phyloP scores from a whole-genome alignment of 352 stramenopile species.

The Phytophthora podocarpi region DNA sequence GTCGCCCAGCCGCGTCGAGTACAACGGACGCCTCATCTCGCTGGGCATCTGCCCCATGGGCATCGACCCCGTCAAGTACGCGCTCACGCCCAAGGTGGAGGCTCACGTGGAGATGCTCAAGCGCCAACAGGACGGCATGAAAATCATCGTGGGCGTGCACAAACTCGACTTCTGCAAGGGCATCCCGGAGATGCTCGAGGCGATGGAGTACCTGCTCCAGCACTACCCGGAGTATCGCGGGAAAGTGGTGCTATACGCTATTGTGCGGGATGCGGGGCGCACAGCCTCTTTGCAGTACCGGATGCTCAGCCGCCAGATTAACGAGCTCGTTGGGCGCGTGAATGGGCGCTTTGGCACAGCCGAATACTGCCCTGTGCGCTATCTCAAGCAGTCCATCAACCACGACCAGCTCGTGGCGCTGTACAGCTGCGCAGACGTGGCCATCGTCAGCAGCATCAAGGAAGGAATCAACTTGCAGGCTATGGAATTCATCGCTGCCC shows the following conservation, averaged over 20 bases:
- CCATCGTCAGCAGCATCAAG: constrained; percentile 89
- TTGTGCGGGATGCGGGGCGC: constrained; percentile 83
- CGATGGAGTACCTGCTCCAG: constrained; percentile 89
- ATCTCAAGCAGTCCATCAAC: constrained; percentile 86
- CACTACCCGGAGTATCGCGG: constrained; percentile 93
- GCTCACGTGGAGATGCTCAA: constrained; percentile 56
- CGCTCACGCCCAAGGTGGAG: constrained; percentile 61
- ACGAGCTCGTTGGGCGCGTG: constrained; percentile 88
- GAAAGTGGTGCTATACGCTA: constrained; percentile 93
- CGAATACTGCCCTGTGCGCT: constrained; percentile 89
- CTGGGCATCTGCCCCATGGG: constrained; percentile 90
- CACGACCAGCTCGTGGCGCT: constrained; percentile 90
- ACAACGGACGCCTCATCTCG: constrained; percentile 87
- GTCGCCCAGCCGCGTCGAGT: constrained; percentile 85
- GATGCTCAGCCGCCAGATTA: constrained; percentile 89
- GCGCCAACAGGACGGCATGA: constrained; percentile 69
- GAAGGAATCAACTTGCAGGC: constrained; percentile 92
- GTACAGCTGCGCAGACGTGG: constrained; percentile 89
- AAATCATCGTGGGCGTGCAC: constrained; percentile 78
- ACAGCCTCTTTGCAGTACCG: constrained; percentile 74
- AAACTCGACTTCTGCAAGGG: constrained; percentile 87
- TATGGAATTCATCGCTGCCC: constrained; percentile 91
- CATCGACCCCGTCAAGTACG: constrained; percentile 88
- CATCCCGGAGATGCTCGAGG: constrained; percentile 90
- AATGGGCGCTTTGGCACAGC: constrained; percentile 89